Evolutionary conservation across 2,329 filamentous ascomycete species (phyloP).

Genomic region (Pyrenophora graminea): DNA sequence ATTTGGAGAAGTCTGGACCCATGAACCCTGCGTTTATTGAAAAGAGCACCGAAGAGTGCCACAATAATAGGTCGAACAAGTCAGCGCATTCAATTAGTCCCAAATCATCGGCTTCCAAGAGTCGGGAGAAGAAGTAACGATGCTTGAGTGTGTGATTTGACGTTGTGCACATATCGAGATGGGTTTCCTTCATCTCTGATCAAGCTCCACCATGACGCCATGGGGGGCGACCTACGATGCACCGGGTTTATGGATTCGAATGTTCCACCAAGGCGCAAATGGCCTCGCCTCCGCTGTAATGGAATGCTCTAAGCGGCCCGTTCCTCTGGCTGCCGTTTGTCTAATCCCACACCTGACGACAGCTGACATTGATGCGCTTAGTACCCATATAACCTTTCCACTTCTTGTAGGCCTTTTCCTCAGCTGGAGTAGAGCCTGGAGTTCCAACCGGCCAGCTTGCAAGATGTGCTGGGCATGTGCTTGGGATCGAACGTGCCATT

Average conservation of each 20-base stretch:
- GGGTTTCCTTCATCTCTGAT: neutral
- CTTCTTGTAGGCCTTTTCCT: conserved; percentile 43
- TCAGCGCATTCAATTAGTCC: too few species aligned
- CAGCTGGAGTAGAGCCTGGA: conserved; percentile 34
- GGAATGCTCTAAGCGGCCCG: conserved; percentile 7
- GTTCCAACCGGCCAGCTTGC: conserved; percentile 69
- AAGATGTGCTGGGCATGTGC: conserved; percentile 77
- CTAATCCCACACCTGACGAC: conserved; percentile 48
- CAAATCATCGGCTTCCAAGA: too few species aligned
- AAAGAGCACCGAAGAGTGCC: neutral
- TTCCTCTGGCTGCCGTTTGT: conserved; percentile 6
- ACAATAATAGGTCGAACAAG: too few species aligned
- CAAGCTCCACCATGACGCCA: conserved; percentile 2
- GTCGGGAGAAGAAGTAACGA: too few species aligned
- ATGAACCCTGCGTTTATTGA: neutral
- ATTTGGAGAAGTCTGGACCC: neutral
- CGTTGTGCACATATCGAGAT: neutral
- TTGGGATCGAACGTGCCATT: conserved; percentile 81
- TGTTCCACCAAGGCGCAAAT: neutral
- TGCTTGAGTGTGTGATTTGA: neutral
- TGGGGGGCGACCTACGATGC: neutral
- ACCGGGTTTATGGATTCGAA: neutral
- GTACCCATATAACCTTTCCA: conserved; percentile 48
- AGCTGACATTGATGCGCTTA: conserved; percentile 48
- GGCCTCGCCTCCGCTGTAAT: conserved; percentile 6